Base-by-base conservation (phyloP, 1,139 yeast genomes). In the Tardiomyces digboiensis region DNA sequence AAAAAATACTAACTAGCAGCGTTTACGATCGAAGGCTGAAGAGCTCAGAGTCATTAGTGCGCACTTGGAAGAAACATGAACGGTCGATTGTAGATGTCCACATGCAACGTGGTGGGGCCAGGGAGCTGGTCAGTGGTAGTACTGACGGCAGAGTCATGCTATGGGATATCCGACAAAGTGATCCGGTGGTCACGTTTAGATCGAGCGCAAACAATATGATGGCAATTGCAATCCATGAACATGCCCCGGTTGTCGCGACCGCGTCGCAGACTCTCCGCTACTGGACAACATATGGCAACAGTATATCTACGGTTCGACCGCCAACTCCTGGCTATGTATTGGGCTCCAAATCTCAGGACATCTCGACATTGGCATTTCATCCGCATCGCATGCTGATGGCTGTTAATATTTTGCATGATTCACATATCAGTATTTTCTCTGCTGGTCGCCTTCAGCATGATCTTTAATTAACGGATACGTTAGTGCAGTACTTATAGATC, bases 331-430 rank as follows among this genome's bases (percentile, higher is more conserved):
- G 66, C 33, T 64, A 64, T 65, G 71, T 64, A 67, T 52, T 66
- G 22, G 64, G 59, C 37, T 63, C 60, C 41, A 58, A 63, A 40
- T 52, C 70, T 2, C 64, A 70, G 55, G 82, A 80, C 54, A 70
- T 86, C 44, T 78, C 89, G 5, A 70, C 79, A 12, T 64, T 88
- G 49, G 72, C 82, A 0, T 78, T 91, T 61, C 99, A 91, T 60
- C 99, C 99, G 1, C 98, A 93, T 60, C 71, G 93, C 50, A 86
- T 91, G 95, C 78, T 86, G 75, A 61, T 91, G 61, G 97, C 97
- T 1, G 85, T 87, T 0, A 82, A 83, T 55, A 84, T 84, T 58
- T 76, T 81, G 46, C 95, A 85, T 57, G 95, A 85, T 57, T 74
- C 89, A 1, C 76, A 76, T 52, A 80, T 89, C 41, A 78, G 78